These are phyloP conservation scores for Chrysosporium keratinophilum DNA, from an alignment of 2,329 filamentous ascomycete genomes.

Conservation along the genomic window DNA sequence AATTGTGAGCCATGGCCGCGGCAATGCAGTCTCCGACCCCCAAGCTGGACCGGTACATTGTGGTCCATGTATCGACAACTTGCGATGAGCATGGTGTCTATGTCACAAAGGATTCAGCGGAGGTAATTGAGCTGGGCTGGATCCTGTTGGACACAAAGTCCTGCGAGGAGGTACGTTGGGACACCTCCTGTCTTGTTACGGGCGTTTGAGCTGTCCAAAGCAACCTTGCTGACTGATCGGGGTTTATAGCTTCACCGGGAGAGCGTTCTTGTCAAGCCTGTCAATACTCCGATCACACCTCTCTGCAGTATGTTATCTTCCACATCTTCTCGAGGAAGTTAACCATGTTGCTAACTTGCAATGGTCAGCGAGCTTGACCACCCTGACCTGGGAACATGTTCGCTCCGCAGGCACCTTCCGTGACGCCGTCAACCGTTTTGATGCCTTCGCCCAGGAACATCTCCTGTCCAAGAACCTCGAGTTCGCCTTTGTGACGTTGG, in stretches of 20 bases:
- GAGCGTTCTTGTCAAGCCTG: slow-evolving; percentile 91
- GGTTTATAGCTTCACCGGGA: slow-evolving; percentile 73
- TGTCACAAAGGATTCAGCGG: slow-evolving; percentile 96
- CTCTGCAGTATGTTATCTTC: slow-evolving; percentile 75
- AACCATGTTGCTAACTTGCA: slow-evolving; percentile 1
- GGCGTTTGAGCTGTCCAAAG: slow-evolving; percentile 7
- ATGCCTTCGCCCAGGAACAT: slow-evolving; percentile 85
- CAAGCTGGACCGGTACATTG: slow-evolving; percentile 88
- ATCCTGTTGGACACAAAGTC: slow-evolving; percentile 86
- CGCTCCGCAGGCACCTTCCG: slow-evolving; percentile 94
- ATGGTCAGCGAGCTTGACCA: slow-evolving; percentile 76
- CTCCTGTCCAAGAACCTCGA: slow-evolving; percentile 83
- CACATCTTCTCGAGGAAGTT: slow-evolving; percentile 5
- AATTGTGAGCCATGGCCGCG: slow-evolving; percentile 31
- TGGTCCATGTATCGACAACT: slow-evolving; percentile 96
- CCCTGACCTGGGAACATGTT: slow-evolving; percentile 97
- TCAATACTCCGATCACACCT: slow-evolving; percentile 97
- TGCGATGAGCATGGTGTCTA: slow-evolving; percentile 99
- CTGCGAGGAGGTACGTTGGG: slow-evolving; percentile 67
- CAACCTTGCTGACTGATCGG: slow-evolving; percentile 10
- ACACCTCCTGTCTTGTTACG: not conserved
- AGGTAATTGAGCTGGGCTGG: slow-evolving; percentile 99
- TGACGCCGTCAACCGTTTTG: slow-evolving; percentile 91
- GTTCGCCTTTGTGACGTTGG: slow-evolving; percentile 96
- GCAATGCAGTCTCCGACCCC: slow-evolving; percentile 44